Conservation (phyloP, 768 basidiomycete species). For the Macrolepiota dolichaula region DNA sequence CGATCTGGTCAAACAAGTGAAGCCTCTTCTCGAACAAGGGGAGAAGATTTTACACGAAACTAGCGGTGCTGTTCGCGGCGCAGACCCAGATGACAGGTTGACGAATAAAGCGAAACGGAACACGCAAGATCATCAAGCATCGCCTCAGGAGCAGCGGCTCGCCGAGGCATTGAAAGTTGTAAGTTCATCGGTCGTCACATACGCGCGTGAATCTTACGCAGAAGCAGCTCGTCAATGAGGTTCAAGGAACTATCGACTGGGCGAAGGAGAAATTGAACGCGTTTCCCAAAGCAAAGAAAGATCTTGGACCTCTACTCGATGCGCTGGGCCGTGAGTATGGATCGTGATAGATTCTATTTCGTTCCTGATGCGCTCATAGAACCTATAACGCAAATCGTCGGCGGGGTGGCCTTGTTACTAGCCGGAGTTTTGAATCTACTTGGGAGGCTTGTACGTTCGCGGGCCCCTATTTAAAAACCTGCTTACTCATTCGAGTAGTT, state of each 20-base stretch:
- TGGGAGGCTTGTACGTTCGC: conserved; percentile 21
- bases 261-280: conserved; percentile 31
- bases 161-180: conserved; percentile 35
- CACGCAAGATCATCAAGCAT: conserved; percentile 31
- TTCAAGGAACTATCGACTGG: conserved; percentile 36
- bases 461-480: neutral
- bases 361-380: conserved; percentile 16
- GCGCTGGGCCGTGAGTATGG: conserved; percentile 28
- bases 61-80: conserved; percentile 30
- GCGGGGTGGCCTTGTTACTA: conserved; percentile 32
- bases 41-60: conserved; percentile 36
- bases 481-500: conserved; percentile 12
- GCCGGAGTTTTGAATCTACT: conserved; percentile 33
- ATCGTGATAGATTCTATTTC: neutral
- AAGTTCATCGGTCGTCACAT: neutral
- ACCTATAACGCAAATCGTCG: conserved; percentile 34
- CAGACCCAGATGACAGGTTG: conserved; percentile 33
- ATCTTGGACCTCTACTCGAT: conserved; percentile 34
- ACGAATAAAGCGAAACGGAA: conserved; percentile 31
- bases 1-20: conserved; percentile 31
- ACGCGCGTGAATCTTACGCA: neutral
- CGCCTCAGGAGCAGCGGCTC: conserved; percentile 34
- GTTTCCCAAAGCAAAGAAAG: conserved; percentile 35
- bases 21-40: conserved; percentile 32
- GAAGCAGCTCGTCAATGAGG: conserved; percentile 29